Evolutionary conservation across 306 rosid genomes (phyloP), one percentile per base, ranked within the genome.

Genomic region (Ziziphus jujuba): DNA sequence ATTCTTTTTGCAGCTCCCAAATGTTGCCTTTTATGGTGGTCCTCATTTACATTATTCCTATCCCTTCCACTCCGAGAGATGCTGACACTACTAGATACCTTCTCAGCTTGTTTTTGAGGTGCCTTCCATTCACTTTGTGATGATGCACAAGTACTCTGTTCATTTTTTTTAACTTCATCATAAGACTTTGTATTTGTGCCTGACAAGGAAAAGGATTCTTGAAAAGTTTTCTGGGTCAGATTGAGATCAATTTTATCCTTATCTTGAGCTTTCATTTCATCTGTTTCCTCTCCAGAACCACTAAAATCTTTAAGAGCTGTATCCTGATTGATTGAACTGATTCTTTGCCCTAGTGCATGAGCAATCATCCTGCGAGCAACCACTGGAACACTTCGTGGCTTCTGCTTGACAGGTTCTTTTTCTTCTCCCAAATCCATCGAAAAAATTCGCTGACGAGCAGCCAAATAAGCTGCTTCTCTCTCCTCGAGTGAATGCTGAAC

Each of bases 311-410:
- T 69, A 35, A 53, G 61, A 59, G 78, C 58, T 19, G 58, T 77
- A 73, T 50, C 77, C 72, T 70, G 86, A 78, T 71, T 70, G 47
- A 66, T 56, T 34, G 85, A 72, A 63, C 73, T 82, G 70, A 90
- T 82, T 83, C 84, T 87, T 77, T 88, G 90, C 34, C 99, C 99
- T 43, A 95, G 75, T 35, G 99, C 99, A 79, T 90, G 99, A 1
- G 97, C 95, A 77, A 93, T 93, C 99, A 93, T 93, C 63, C 99
- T 80, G 52, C 88, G 99, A 57, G 99, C 99, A 59, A 90, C 99
- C 69, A 79, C 90, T 14, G 97, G 97, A 69, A 63, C 83, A 54
- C 58, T 78, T 10, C 95, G 95, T 47, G 96, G 97, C 79, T 75
- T 87, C 78, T 69, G 91, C 73, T 75, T 83, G 57, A 75, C 20